These are phyloP conservation scores for Cladosporium sp. DNA, from an alignment of 2,329 filamentous ascomycete species.

Conservation along the genomic window DNA sequence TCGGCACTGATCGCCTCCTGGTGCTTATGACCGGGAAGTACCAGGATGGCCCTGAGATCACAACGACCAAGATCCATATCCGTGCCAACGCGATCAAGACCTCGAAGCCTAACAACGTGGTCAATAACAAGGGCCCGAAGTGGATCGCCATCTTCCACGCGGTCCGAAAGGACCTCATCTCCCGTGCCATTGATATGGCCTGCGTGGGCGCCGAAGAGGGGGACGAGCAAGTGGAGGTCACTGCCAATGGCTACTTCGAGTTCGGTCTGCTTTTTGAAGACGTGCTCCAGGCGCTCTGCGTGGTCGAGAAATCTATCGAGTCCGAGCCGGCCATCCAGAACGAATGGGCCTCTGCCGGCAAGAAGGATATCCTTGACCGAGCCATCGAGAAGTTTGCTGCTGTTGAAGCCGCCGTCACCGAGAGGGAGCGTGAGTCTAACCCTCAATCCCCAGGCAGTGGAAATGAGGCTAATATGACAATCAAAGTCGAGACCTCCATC, in stretches of 20 bases:
- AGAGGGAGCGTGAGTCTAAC: neutral
- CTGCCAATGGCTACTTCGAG: neutral
- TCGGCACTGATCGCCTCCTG: constrained; percentile 37
- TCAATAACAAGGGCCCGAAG: neutral
- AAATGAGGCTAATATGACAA: neutral
- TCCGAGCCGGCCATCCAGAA: neutral
- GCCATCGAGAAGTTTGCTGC: neutral
- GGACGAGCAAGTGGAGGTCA: neutral
- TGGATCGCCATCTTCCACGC: neutral
- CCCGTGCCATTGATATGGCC: neutral
- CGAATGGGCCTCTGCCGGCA: neutral
- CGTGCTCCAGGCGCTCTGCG: neutral
- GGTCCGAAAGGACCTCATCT: neutral
- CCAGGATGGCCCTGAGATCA: constrained; percentile 25
- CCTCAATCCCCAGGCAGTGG: neutral
- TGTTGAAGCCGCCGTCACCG: neutral
- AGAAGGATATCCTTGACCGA: neutral
- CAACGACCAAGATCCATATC: constrained; percentile 15
- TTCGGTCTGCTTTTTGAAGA: neutral
- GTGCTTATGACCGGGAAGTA: neutral
- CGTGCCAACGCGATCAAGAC: constrained; percentile 27
- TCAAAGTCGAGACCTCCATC: neutral
- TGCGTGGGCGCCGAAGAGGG: neutral
- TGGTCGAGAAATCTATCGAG: neutral
- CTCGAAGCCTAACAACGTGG: neutral